A percentile compares a stretch with the other conserved stretches of the same genome.
phyloP scores from a whole-genome alignment of 805 yeast genomes.

The Barnettozyma salicaria region DNA sequence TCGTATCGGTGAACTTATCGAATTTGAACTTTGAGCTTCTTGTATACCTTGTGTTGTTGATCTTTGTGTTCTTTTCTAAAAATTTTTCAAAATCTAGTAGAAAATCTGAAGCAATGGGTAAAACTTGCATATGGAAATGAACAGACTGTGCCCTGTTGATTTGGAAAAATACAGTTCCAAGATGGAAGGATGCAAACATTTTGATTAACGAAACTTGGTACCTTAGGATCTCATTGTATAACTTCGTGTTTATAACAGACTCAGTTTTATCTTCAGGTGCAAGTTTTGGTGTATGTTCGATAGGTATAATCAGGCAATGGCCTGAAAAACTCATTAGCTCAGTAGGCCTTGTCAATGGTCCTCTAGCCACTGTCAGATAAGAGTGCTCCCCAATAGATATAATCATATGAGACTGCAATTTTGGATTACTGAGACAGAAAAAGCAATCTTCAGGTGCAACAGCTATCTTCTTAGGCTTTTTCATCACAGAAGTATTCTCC shows the following conservation, averaged over 20 bases:
- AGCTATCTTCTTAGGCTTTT: conserved; percentile 27
- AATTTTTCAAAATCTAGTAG: conserved; percentile 39
- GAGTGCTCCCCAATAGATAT: conserved; percentile 62
- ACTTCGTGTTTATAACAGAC: conserved; percentile 26
- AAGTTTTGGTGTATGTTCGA: conserved; percentile 58
- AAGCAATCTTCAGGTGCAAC: conserved; percentile 64
- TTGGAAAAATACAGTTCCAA: conserved; percentile 60
- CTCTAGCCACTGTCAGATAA: conserved; percentile 77
- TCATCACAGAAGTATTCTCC: conserved; percentile 2
- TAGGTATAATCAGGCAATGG: conserved; percentile 75
- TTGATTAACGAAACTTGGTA: conserved; percentile 44
- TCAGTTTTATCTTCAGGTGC: conserved; percentile 21
- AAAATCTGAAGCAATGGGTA: conserved; percentile 54
- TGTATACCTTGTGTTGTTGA: conserved; percentile 44
- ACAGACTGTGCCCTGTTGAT: conserved; percentile 57
- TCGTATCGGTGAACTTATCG: conserved; percentile 24
- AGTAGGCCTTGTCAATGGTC: conserved; percentile 63
- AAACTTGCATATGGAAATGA: conserved; percentile 71
- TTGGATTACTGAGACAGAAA: conserved; percentile 78
- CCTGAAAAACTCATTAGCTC: conserved; percentile 57
- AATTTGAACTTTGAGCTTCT: conserved; percentile 41
- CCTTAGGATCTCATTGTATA: conserved; percentile 38
- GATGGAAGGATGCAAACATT: conserved; percentile 39
- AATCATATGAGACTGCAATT: conserved; percentile 73
- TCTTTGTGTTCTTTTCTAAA: conserved; percentile 37